These are phyloP conservation scores for Coniophora puteana DNA, from an alignment of 1,284 basidiomycete species.

Conservation along the genomic window DNA sequence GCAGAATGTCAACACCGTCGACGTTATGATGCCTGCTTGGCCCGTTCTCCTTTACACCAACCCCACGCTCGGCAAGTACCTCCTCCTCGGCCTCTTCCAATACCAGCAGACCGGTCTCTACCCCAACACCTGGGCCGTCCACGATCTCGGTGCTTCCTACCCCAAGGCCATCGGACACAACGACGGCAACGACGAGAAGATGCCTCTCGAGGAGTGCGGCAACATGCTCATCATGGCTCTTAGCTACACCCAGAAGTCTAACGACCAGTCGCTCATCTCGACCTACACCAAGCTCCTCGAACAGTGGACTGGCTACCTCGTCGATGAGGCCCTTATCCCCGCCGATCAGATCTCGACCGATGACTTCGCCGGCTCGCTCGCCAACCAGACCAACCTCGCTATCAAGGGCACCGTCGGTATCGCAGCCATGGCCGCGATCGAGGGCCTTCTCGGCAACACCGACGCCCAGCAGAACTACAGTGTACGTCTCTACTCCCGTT, in stretches of 20 bases:
- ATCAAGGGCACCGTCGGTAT: conserved; percentile 78
- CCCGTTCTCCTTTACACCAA: conserved; percentile 63
- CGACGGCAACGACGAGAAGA: conserved; percentile 55
- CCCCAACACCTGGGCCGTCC: conserved; percentile 60
- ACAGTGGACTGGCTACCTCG: conserved; percentile 72
- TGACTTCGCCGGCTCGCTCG: conserved; percentile 62
- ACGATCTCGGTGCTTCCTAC: conserved; percentile 52
- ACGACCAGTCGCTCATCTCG: conserved; percentile 49
- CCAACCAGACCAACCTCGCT: conserved; percentile 77
- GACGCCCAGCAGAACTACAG: conserved; percentile 53
- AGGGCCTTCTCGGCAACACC: conserved; percentile 45
- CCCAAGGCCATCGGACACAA: conserved; percentile 56
- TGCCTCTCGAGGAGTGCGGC: conserved; percentile 70
- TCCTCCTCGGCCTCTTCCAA: conserved; percentile 58
- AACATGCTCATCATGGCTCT: conserved; percentile 77
- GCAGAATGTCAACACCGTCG: conserved; percentile 68
- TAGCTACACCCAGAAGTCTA: conserved; percentile 60
- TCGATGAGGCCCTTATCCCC: conserved; percentile 61
- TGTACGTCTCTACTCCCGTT: conserved; percentile 32
- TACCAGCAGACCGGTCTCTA: conserved; percentile 66
- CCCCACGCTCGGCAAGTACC: conserved; percentile 53
- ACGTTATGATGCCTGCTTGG: conserved; percentile 72
- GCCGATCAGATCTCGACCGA: conserved; percentile 66
- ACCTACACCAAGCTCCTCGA: conserved; percentile 53
- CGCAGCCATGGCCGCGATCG: conserved; percentile 62